These are phyloP conservation scores for Batrachochytrium dendrobatidis DNA, from an alignment of 371 early-diverging fungal genomes.

Conservation along the genomic window DNA sequence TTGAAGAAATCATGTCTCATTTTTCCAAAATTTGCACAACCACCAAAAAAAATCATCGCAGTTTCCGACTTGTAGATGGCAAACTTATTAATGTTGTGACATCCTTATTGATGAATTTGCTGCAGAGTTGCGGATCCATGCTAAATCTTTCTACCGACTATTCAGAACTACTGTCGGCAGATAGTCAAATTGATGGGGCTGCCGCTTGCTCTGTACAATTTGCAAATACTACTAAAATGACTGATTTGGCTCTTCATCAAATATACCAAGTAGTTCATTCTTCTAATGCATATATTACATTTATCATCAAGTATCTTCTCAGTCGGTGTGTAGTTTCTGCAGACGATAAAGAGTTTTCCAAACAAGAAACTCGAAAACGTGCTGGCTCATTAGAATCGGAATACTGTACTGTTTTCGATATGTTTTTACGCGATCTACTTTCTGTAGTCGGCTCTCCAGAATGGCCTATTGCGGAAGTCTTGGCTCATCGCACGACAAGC, in stretches of 20 bases:
- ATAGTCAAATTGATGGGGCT: no score
- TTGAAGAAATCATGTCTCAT: conserved; percentile 74
- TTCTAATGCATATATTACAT: conserved; percentile 3
- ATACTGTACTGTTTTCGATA: conserved; percentile 63
- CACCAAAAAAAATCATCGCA: conserved; percentile 1
- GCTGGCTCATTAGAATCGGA: conserved; percentile 54
- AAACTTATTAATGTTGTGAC: conserved; percentile 65
- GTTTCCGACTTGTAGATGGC: conserved; percentile 38
- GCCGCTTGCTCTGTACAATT: no score
- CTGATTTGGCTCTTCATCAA: no score
- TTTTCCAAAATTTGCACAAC: conserved; percentile 51
- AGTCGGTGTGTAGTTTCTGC: conserved; percentile 2
- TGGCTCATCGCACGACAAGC: conserved; percentile 52
- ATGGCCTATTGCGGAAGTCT: conserved; percentile 82
- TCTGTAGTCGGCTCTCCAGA: conserved; percentile 71
- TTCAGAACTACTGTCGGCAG: no score
- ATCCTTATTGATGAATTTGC: conserved; percentile 71
- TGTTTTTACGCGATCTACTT: conserved; percentile 65
- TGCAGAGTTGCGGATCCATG: conserved; percentile 62
- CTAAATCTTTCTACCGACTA: no score
- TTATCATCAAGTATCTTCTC: conserved; percentile 13
- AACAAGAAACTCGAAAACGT: not conserved
- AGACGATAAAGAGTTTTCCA: conserved; percentile 15
- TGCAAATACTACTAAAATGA: no score
- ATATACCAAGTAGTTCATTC: no score